phyloP scores from a whole-genome alignment of 306 rosid genomes.

The Sophora flavescens region DNA sequence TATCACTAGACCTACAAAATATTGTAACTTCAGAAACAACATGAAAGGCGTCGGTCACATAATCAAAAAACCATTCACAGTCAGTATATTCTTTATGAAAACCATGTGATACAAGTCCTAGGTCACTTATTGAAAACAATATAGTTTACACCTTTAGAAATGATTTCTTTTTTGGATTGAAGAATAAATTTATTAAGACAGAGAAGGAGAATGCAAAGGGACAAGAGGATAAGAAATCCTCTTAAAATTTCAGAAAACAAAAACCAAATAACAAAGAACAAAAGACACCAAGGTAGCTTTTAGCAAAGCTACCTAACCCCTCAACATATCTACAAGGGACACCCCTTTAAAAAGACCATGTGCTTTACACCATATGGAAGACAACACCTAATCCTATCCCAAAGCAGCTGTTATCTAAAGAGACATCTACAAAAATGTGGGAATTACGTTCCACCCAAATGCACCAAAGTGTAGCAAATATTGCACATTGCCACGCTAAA shows the following conservation, averaged over 20 bases:
- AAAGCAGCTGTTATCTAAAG: background rate
- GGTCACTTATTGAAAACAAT: constrained; percentile 16
- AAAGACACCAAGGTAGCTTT: no score
- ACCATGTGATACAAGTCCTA: background rate
- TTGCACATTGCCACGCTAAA: background rate
- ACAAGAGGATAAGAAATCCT: no score
- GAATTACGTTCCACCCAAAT: background rate
- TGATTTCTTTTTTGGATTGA: background rate
- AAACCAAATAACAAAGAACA: no score
- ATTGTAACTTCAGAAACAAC: constrained; percentile 7
- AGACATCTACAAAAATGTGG: background rate
- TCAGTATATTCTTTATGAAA: constrained; percentile 7
- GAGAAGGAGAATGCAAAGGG: no score
- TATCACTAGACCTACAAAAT: constrained; percentile 20
- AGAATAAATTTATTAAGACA: no score
- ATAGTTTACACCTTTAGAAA: constrained; percentile 21
- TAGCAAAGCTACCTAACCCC: no score
- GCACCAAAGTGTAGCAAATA: background rate
- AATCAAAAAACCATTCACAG: constrained; percentile 34
- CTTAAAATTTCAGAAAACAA: no score
- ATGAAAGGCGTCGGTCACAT: constrained; percentile 22
- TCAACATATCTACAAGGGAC: no score
- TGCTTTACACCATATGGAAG: no score
- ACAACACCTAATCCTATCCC: background rate
- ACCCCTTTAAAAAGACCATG: no score